Evolutionary conservation across 73 alveolate genomes (phyloP).

Genomic region (Breviolum minutum): DNA sequence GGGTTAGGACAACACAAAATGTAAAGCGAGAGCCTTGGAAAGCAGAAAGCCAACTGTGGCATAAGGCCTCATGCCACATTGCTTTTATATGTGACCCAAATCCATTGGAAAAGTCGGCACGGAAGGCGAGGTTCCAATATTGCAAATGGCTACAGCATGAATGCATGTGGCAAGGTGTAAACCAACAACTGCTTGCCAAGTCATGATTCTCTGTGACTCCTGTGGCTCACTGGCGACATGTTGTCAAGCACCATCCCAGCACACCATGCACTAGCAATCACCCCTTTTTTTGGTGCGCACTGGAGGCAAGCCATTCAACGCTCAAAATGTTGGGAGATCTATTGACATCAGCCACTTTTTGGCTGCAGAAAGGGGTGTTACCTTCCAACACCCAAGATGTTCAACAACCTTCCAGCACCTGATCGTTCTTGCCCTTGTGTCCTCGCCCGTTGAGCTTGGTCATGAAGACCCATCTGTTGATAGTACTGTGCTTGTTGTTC

Average conservation of each 20-base stretch:
- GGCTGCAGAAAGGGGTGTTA: neutral
- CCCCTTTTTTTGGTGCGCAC: no score
- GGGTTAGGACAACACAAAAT: slow-evolving; percentile 30
- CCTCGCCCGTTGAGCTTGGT: slow-evolving; percentile 75
- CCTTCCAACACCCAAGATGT: slow-evolving; percentile 68
- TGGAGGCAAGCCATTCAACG: no score
- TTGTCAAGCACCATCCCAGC: neutral
- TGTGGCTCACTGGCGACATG: neutral
- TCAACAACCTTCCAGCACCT: slow-evolving; percentile 52
- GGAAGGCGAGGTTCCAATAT: no score
- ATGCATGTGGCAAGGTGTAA: no score
- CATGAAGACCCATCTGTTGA: slow-evolving; percentile 64
- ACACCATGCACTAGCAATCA: neutral
- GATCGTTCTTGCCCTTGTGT: slow-evolving; percentile 82
- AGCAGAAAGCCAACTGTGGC: neutral
- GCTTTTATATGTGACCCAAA: no score
- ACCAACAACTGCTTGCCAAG: no score
- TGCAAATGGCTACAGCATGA: no score
- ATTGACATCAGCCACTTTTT: neutral
- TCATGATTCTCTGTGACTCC: no score
- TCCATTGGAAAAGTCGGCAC: no score
- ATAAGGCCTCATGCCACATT: no score
- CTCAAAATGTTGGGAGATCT: no score
- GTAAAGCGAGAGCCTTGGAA: slow-evolving; percentile 17
- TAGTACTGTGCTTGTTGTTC: slow-evolving; percentile 83